Conservation (phyloP, 352 stramenopile species). For the Pythium phragmiticola region DNA sequence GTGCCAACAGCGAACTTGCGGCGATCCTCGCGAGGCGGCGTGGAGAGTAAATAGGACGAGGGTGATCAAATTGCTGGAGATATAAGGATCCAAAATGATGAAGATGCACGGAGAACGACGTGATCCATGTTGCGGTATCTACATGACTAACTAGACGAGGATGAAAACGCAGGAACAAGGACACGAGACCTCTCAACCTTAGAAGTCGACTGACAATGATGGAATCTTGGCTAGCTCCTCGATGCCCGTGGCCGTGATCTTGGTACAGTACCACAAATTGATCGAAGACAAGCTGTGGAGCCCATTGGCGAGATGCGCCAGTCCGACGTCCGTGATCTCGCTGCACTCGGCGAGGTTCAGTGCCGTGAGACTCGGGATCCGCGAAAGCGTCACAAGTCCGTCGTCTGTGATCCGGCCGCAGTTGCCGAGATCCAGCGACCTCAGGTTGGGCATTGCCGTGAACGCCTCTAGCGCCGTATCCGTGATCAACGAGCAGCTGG, state of each 20-base stretch:
- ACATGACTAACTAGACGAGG: background rate
- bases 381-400: conserved; percentile 47
- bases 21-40: conserved; percentile 75
- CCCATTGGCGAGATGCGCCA: conserved; percentile 45
- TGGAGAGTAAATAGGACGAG: conserved; percentile 25
- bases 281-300: conserved; percentile 48
- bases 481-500: conserved; percentile 71
- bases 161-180: background rate
- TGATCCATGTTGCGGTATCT: background rate
- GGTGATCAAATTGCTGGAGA: background rate
- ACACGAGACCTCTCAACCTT: background rate
- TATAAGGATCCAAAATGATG: background rate
- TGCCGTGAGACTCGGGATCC: conserved; percentile 54
- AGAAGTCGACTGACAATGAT: conserved; percentile 51
- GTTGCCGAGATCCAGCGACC: conserved; percentile 79
- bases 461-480: conserved; percentile 53
- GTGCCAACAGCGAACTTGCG: conserved; percentile 79
- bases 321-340: conserved; percentile 62
- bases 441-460: conserved; percentile 46
- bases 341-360: conserved; percentile 73
- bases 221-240: conserved; percentile 46
- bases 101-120: background rate
- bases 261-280: conserved; percentile 83
- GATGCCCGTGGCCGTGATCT: conserved; percentile 58
- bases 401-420: conserved; percentile 69